Base-by-base conservation (phyloP, 306 rosid species). In the Pyrus bretschneideri region DNA sequence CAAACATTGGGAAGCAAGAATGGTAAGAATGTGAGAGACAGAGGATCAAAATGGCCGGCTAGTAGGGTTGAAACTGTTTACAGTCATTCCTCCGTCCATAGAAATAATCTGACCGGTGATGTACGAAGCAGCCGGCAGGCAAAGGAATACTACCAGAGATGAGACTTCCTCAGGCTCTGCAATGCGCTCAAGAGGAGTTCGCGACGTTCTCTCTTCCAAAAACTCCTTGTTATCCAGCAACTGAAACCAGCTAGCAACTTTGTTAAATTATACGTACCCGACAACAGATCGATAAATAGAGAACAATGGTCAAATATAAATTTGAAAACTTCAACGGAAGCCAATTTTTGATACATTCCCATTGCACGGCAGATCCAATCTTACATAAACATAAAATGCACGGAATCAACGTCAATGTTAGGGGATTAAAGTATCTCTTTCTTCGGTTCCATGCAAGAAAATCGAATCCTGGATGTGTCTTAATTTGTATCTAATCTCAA, bases 51-150 rank as follows among this genome's bases (percentile, higher is more conserved):
- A 58, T 67, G 80, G 71, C 55, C 85, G 71, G 77, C 69, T 75
- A 77, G 64, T 77, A 69, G 89, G 82, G 31, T 74, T 79, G 83
- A 93, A 91, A 22, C 92, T 87, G 85, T 89, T 84, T 11, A 57
- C 96, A 65, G 89, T 88, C 57, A 85, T 75, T 54, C 97, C 97
- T 76, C 98, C 97, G 78, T 93, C 97, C 52, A 93, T 97, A 58
- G 88, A 79, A 59, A 93, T 72, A 69, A 87, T 63, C 78, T 93
- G 97, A 54, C 97, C 96, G 44, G 91, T 91, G 76, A 93, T 91
- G 83, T 93, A 93, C 67, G 98, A 89, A 14, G 98, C 93, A 21
- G 97, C 91, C 4, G 97, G 97, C 18, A 93, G 83, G 79, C 93
- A 93, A 71, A 93, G 97, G 81, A 85, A 91, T 45, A 88, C 77